Evolutionary conservation across 495 filamentous ascomycete species (phyloP).

Genomic region (Tricharina praecox): DNA sequence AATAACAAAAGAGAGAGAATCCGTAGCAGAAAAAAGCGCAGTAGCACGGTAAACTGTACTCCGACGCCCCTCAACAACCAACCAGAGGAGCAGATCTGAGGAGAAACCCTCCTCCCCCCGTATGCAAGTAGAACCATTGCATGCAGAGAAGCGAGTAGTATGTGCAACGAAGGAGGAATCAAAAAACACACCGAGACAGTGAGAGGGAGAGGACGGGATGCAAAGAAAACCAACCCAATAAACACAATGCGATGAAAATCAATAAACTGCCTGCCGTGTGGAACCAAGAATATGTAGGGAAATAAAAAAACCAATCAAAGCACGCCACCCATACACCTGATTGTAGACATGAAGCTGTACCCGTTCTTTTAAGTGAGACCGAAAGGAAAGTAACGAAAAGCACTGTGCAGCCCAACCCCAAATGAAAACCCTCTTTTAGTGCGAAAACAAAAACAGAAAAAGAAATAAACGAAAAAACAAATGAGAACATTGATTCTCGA

Average conservation of each 20-base stretch:
- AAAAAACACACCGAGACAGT: background rate
- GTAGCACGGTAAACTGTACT: background rate
- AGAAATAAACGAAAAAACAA: background rate
- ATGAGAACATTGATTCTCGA: background rate
- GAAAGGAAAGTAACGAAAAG: slow-evolving; percentile 3
- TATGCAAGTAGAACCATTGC: background rate
- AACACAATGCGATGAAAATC: background rate
- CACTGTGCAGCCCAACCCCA: slow-evolving; percentile 2
- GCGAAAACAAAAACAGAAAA: slow-evolving; percentile 1
- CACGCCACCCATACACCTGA: slow-evolving; percentile 5
- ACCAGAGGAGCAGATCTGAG: background rate
- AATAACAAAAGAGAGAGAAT: too few relatives aligned
- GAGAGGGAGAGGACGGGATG: background rate
- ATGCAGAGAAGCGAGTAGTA: background rate
- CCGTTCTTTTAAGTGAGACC: slow-evolving; percentile 3
- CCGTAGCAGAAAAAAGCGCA: background rate
- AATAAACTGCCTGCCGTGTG: too few relatives aligned
- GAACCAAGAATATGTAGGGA: background rate
- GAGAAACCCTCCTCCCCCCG: background rate
- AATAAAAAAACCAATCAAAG: background rate
- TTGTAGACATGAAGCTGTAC: slow-evolving; percentile 6
- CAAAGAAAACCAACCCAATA: background rate
- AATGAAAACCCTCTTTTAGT: slow-evolving; percentile 5
- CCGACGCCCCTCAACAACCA: background rate
- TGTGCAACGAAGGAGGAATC: slow-evolving; percentile 1